Evolutionary conservation across 2,329 filamentous ascomycete genomes (phyloP), one percentile per base, ranked within the genome.

Genomic region (Emmonsiellopsis sp.): DNA sequence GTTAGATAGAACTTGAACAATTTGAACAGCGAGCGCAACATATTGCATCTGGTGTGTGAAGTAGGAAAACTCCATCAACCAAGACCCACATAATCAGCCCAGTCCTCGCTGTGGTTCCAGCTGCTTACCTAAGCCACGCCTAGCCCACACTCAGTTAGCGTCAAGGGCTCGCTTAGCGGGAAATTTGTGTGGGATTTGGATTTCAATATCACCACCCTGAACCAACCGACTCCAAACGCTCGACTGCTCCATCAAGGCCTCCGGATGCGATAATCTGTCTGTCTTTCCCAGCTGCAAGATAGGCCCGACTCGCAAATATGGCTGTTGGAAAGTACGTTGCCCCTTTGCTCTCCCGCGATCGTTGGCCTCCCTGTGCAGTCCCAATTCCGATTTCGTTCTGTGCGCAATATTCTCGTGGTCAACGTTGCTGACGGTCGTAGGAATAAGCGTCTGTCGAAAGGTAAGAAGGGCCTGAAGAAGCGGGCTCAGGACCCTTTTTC

Each of bases 381-480:
- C 37, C 32, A 47, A 43, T 44, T 55, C 35, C 38, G 43, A 7
- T 26, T 53, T 32, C 40, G 50, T 38, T n/a, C 54, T 42, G 45
- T 11, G 38, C 43, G 8, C 15, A 49, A 41, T 45, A 26, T 50
- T 40, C 20, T 16, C 38, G 26, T 20, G 13, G 7, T 47, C 35
- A 30, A 16, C 10, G 35, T 37, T 50, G 35, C 54, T 57, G 35
- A 57, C 45, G 10, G 45, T 55, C 54, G 31, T 67, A 90, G 86
- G 89, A 98, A 98, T 86, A 98, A 98, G 90, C 90, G 93, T 84
- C 85, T 98, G 82, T 97, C 93, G 65, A 98, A 98, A 85, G 93
- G 93, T 81, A 98, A 97, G 89, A 98, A 98, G 86, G 92, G 93
- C 78, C 83, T 97, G 76, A 97, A 97, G 89, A 97, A 98, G 92